Evolutionary conservation across 139 green algal species (phyloP).

Genomic region (Picocystis salinarum): DNA sequence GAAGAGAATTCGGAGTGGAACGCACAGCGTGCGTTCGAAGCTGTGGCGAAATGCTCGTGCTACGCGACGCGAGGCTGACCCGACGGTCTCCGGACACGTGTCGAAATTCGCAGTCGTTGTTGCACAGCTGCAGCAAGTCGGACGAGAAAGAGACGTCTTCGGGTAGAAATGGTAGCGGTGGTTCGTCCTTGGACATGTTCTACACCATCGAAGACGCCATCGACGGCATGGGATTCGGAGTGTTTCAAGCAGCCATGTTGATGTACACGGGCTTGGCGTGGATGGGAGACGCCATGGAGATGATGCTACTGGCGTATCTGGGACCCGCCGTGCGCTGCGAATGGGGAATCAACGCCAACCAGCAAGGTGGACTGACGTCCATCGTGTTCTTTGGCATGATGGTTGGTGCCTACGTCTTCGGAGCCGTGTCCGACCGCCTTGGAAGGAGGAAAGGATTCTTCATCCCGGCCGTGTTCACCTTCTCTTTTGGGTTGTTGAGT

Average conservation of each 20-base stretch:
- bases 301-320: conserved; percentile 64
- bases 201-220: too few species aligned
- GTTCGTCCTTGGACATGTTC: too few species aligned
- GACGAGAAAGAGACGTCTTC: too few species aligned
- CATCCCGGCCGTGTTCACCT: conserved; percentile 25
- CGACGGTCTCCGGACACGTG: too few species aligned
- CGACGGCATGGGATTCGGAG: conserved; percentile 27
- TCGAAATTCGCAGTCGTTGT: too few species aligned
- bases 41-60: too few species aligned
- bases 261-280: conserved; percentile 46
- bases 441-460: conserved; percentile 26
- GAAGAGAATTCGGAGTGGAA: too few species aligned
- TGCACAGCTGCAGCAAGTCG: too few species aligned
- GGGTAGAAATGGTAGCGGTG: too few species aligned
- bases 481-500: conserved; percentile 23
- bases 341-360: conserved; percentile 26
- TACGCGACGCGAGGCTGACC: too few species aligned
- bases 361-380: conserved; percentile 35
- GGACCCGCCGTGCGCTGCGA: conserved; percentile 36
- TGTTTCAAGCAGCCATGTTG: conserved; percentile 37
- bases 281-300: conserved; percentile 53
- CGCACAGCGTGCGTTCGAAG: too few species aligned
- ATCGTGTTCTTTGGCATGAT: conserved; percentile 46
- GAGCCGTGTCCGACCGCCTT: conserved; percentile 26
- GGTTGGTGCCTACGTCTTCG: conserved; percentile 41